Evolutionary conservation across 2,329 filamentous ascomycete species (phyloP).

Genomic region (Hypoxylon sp.): DNA sequence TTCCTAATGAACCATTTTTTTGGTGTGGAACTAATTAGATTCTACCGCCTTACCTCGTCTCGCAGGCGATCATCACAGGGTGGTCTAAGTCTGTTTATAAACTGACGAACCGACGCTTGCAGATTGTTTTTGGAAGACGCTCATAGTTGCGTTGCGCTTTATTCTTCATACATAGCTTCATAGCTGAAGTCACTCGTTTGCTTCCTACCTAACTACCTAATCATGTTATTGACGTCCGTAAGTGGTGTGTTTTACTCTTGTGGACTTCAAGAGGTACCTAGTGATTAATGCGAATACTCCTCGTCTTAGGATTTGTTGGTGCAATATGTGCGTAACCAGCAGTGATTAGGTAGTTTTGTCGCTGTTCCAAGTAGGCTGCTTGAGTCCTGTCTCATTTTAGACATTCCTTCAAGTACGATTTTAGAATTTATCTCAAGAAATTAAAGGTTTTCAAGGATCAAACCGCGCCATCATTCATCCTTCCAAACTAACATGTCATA

Average conservation of each 20-base stretch:
- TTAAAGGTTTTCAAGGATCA: not conserved
- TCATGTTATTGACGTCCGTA: not conserved
- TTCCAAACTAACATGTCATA: not conserved
- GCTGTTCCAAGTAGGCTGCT: not conserved
- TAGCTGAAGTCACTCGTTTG: constrained; percentile 44
- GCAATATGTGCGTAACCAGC: not conserved
- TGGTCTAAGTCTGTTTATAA: constrained; percentile 26
- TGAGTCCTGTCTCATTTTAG: not conserved
- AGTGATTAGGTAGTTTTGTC: not conserved
- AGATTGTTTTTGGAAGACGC: constrained; percentile 37
- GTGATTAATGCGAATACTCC: constrained; percentile 1
- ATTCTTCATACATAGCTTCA: constrained; percentile 29
- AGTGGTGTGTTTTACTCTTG: constrained; percentile 5
- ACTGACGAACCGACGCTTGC: constrained; percentile 32
- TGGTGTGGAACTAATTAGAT: constrained; percentile 24
- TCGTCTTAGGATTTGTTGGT: not conserved
- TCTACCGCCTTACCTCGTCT: constrained; percentile 29
- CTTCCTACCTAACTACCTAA: not conserved
- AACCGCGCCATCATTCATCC: not conserved
- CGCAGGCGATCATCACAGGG: constrained; percentile 19
- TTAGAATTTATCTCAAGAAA: not conserved
- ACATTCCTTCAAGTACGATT: not conserved
- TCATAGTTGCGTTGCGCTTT: constrained; percentile 25
- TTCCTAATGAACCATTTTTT: constrained; percentile 29
- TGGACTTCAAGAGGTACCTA: not conserved